Evolutionary conservation across 2,329 filamentous ascomycete genomes (phyloP), one percentile per base, ranked within the genome.

Genomic region (Akanthomyces muscarius): DNA sequence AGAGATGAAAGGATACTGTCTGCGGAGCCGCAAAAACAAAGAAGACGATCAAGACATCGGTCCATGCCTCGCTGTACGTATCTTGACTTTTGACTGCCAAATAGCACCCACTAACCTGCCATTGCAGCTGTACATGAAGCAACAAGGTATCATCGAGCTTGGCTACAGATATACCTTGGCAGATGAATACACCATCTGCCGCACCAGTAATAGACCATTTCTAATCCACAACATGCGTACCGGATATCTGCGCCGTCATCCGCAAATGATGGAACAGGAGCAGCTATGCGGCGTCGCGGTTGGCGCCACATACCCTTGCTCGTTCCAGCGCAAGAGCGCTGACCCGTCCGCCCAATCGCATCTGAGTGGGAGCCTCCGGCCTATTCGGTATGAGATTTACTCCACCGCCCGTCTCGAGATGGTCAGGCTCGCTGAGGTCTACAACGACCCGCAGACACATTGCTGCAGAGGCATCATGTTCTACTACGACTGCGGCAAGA

Each of bases 401-500:
- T 53, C 58, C 28, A 53, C 36, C 14, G 48, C 58, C 11, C 58
- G 45, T n/a, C 58, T 61, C 7, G 58, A 61, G 30, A 52, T 47
- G 41, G 41, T 61, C 14, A 30, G 33, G 5, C 45, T 51, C 21
- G 41, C 41, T 4, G 58, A 54, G 38, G 58, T 61, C 41, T 61
- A 44, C 21, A 36, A 44, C 30, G 50, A 61, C 36, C 14, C 33
- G 3, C 21, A 18, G 16, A 53, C 38, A 14, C n/a, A 51, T 2
- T 53, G 41, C 16, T 61, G 50, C 41, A 42, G 50, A 30, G 58
- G 58, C 38, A 54, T 61, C 50, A 45, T 61, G 48, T 54, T 61
- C 28, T 47, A 53, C 25, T 61, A 61, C 41, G 41, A 47, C 25
- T 45, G 41, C 11, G 58, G 58, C 10, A 45, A 45, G 21, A 53